Evolutionary conservation across 257 asterid species (phyloP), one percentile per base, ranked within the genome.

Genomic region (Plantago ovata): DNA sequence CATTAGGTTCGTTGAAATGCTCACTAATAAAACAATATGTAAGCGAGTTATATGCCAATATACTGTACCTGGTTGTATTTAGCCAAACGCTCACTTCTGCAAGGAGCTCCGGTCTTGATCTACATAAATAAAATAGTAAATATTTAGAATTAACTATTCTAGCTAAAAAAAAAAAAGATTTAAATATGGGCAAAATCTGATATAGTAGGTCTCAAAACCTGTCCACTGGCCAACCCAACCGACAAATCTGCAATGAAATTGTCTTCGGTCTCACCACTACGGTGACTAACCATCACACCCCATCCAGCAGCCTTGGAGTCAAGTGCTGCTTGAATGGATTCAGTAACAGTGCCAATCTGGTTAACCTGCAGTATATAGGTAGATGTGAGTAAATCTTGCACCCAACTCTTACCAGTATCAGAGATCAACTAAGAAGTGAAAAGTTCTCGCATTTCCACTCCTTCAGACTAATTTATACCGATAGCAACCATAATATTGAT

Each of bases 231-330:
- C 76, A 88, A 72, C 54, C 98, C 98, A 6, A 92, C 98, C 15
- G 97, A 88, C 49, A 92, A 72, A 76, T 92, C 98, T 22, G 98
- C 98, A 32, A 92, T 92, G 74, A 92, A 92, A 82, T 92, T 86
- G 77, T 92, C 98, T 69, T 92, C 98, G 1, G 98, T 92, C 73
- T 92, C 98, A 40, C 98, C 98, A 75, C 98, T 93, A 16, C 98
- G 91, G 73, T 93, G 98, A 70, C 97, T 93, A 61, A 93, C 98
- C 98, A 93, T 93, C 49, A 93, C 98, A 62, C 98, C 98, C 98
- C 98, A 93, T 13, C 97, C 97, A 18, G 97, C 98, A 61, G 97
- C 95, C 71, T 93, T 93, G 14, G 98, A 89, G 80, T 93, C 97
- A 3, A 93, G 83, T 0, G 98, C 98, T 56, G 98, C 97, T 69